Conservation (phyloP, 805 yeast species). For the Priceomyces fermenticarens region DNA sequence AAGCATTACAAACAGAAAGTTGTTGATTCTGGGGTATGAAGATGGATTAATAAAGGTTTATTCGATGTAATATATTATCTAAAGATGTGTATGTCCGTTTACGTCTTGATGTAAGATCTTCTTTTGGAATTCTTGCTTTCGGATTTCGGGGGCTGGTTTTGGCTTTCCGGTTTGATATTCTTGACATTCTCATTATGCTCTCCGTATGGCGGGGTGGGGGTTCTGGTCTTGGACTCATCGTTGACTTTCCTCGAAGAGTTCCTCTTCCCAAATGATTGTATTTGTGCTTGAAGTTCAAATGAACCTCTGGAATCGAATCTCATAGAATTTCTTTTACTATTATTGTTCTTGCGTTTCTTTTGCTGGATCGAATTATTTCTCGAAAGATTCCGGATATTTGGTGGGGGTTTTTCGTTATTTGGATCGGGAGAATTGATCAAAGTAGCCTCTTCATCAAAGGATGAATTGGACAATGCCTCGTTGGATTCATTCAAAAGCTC, state of each 20-base stretch:
- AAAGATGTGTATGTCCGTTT: background rate
- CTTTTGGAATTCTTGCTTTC: slow-evolving; percentile 18
- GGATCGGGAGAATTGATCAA: slow-evolving; percentile 17
- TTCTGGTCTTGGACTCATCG: slow-evolving; percentile 11
- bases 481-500: slow-evolving; percentile 31
- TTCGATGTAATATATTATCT: background rate
- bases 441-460: slow-evolving; percentile 34
- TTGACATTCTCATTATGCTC: background rate
- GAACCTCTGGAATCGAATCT: slow-evolving; percentile 24
- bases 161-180: background rate
- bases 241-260: background rate
- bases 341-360: slow-evolving; percentile 25
- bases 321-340: slow-evolving; percentile 27
- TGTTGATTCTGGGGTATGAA: slow-evolving; percentile 50
- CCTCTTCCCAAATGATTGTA: background rate
- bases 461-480: slow-evolving; percentile 25
- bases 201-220: slow-evolving; percentile 26
- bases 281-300: slow-evolving; percentile 20
- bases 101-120: slow-evolving; percentile 16
- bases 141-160: background rate
- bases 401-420: slow-evolving; percentile 1
- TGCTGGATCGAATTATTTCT: slow-evolving; percentile 17
- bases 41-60: slow-evolving; percentile 45
- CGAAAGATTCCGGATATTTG: slow-evolving; percentile 6
- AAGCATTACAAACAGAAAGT: slow-evolving; percentile 12